Evolutionary conservation across 2,329 filamentous ascomycete species (phyloP), one percentile per base, ranked within the genome.

Genomic region (Colletotrichum tropicale): DNA sequence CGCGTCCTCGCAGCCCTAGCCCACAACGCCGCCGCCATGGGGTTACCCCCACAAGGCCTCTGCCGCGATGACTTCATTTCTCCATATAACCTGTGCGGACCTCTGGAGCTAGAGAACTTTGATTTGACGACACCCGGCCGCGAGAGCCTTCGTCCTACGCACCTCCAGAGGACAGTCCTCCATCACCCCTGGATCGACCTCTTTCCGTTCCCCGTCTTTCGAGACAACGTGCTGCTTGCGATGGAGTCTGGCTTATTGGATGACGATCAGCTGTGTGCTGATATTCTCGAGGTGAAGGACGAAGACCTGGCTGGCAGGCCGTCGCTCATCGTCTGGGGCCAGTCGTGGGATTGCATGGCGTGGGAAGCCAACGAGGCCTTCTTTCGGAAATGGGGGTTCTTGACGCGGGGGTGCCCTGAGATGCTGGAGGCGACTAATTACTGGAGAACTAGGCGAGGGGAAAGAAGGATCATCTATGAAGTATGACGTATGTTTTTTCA

Each of bases 341-440:
- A 34, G 26, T 61, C 58, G 0, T 86, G 84, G 81, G 83, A 89
- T 52, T 67, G 81, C 2, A 74, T 72, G 0, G 86, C 83, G 16
- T 91, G 88, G 89, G 89, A 90, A 75, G 81, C 87, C 3, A 88
- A 84, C 1, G 82, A 83, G 9, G 72, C 74, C 0, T 89, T 91
- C 76, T 76, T 87, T 2, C 81, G 80, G 43, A 89, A 88, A 75
- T 90, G 87, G 86, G 81, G 78, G 2, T 82, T 82, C 80, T 66
- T 87, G 10, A 61, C 87, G 0, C 76, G 77, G 2, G 85, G 82
- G 0, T 87, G 85, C 68, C 74, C 76, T 0, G 84, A 87, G 38
- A 56, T 87, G 5, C 71, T 86, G 12, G 77, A 81, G n/a, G 80
- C 82, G 28, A 85, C 84, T 6, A 85, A 86, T 78, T 76, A 74